phyloP scores from a whole-genome alignment of 768 basidiomycete species.

The Clitopilus passeckerianus region DNA sequence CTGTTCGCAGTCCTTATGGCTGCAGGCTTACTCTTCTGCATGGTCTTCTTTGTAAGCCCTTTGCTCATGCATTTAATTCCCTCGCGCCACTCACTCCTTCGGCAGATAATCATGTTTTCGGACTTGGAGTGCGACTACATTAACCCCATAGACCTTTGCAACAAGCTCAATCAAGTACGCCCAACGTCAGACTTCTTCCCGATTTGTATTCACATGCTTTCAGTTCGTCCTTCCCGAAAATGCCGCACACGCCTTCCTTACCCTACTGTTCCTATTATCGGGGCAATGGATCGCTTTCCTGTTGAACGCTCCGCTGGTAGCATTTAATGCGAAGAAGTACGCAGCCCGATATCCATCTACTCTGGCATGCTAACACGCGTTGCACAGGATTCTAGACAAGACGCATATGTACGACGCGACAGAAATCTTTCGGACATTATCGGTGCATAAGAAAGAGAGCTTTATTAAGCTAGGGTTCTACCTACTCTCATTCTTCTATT shows the following conservation, averaged over 20 bases:
- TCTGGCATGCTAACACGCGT: conserved; percentile 2
- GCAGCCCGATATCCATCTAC: conserved; percentile 19
- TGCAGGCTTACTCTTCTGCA: conserved; percentile 92
- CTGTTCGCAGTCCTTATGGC: conserved; percentile 94
- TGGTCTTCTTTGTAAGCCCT: conserved; percentile 95
- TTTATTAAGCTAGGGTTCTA: conserved; percentile 95
- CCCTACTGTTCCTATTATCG: conserved; percentile 84
- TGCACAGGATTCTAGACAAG: conserved; percentile 77
- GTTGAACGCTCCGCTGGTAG: conserved; percentile 83
- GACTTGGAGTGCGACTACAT: conserved; percentile 99
- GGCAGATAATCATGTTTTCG: conserved; percentile 99
- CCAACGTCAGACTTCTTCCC: neutral
- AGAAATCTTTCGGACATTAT: conserved; percentile 95
- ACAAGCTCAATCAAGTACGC: conserved; percentile 94
- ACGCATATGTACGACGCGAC: conserved; percentile 99
- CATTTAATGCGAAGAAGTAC: conserved; percentile 93
- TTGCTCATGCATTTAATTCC: neutral
- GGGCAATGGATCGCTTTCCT: conserved; percentile 95
- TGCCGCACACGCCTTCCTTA: conserved; percentile 88
- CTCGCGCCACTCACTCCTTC: neutral
- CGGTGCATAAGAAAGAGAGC: conserved; percentile 92
- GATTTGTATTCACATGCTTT: neutral
- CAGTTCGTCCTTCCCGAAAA: conserved; percentile 98
- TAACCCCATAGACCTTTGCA: conserved; percentile 99
- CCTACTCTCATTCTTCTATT: conserved; percentile 88